Percentiles rank a stretch among this genome's conserved stretches.
Evolutionary conservation across 257 asterid genomes (phyloP).

Genomic region (Nicotiana benthamiana): DNA sequence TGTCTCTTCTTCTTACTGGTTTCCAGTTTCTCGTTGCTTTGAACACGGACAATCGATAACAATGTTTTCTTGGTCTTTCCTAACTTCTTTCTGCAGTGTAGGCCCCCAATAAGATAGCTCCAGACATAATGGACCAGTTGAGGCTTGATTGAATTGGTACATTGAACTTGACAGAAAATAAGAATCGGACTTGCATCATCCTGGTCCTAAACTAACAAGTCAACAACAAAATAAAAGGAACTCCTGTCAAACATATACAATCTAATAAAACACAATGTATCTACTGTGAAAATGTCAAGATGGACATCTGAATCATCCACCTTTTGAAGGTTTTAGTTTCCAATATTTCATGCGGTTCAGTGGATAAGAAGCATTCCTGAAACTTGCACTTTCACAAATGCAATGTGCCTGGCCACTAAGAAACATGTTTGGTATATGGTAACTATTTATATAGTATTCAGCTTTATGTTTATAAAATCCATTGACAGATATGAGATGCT

Average conservation of each 20-base stretch:
- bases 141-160: no score
- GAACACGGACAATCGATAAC: no score
- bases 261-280: background rate
- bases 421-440: background rate
- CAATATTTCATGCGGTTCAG: background rate
- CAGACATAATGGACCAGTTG: no score
- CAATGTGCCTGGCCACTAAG: background rate
- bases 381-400: background rate
- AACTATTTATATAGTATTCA: background rate
- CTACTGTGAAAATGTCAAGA: background rate
- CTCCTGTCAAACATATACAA: constrained; percentile 1
- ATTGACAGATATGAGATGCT: background rate
- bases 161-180: background rate
- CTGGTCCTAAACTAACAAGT: background rate
- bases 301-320: background rate
- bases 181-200: background rate
- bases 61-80: no score
- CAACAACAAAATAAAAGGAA: background rate
- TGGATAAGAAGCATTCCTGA: background rate
- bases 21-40: no score
- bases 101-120: no score
- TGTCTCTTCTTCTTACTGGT: no score
- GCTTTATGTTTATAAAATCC: background rate
- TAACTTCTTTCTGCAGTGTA: no score
- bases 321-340: background rate